phyloP scores from a whole-genome alignment of 2,329 filamentous ascomycete genomes.

The Pseudogymnoascus sp. region DNA sequence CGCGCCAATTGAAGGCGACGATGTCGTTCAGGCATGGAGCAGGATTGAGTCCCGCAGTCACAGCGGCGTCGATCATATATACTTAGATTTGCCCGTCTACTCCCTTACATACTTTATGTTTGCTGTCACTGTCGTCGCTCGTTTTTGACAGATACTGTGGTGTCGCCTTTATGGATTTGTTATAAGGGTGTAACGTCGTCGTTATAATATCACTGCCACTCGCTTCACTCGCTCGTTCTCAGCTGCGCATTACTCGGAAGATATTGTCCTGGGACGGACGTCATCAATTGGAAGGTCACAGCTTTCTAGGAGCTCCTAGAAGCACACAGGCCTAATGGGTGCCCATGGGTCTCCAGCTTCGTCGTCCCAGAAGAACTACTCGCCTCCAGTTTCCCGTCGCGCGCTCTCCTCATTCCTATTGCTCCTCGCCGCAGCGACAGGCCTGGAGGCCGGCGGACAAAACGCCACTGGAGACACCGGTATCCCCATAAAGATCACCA shows the following conservation, averaged over 20 bases:
- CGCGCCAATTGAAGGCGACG: conserved; percentile 4
- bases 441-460: conserved; percentile 12
- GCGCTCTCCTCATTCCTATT: not conserved
- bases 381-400: not conserved
- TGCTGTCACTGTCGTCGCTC: not conserved
- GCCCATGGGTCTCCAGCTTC: not conserved
- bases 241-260: no score
- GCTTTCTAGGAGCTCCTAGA: not conserved
- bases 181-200: not conserved
- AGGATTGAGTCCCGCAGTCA: not conserved
- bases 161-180: not conserved
- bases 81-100: not conserved
- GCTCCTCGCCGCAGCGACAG: conserved; percentile 23
- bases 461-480: conserved; percentile 18
- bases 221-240: not conserved
- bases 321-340: not conserved
- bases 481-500: conserved; percentile 44
- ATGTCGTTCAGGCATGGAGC: not conserved
- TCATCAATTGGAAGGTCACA: not conserved
- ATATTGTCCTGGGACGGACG: not conserved
- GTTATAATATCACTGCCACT: not conserved
- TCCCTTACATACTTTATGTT: conserved; percentile 3
- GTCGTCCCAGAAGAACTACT: not conserved
- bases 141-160: conserved; percentile 10
- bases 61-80: not conserved